These are phyloP conservation scores for Amanita thiersii DNA, from an alignment of 768 basidiomycete species.

Conservation along the genomic window DNA sequence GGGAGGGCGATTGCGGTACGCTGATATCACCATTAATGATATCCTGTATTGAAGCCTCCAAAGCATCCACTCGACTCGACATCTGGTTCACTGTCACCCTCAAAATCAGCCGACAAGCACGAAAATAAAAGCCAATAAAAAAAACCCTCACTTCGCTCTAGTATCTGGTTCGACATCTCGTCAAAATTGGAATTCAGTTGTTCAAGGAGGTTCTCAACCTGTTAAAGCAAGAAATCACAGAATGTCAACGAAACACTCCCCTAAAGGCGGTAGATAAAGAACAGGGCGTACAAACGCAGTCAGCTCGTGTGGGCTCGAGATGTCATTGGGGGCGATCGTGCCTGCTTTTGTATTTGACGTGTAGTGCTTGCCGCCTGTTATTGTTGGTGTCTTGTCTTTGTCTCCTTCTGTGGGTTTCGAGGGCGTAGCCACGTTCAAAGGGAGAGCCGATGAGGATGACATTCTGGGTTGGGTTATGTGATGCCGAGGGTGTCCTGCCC, in stretches of 20 bases:
- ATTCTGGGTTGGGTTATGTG: conserved; percentile 10
- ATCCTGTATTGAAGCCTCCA: conserved; percentile 88
- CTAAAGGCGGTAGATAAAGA: conserved; percentile 6
- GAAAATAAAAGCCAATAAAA: conserved; percentile 7
- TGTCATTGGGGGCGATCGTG: conserved; percentile 45
- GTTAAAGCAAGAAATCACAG: conserved; percentile 3
- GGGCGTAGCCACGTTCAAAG: conserved; percentile 58
- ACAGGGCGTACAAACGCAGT: conserved; percentile 91
- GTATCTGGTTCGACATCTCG: conserved; percentile 86
- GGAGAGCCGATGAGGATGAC: conserved; percentile 53
- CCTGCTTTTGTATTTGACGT: conserved; percentile 25
- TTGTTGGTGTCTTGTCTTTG: conserved; percentile 46
- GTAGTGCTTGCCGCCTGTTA: conserved; percentile 28
- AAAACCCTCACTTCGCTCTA: conserved; percentile 63
- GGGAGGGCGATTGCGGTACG: conserved; percentile 57
- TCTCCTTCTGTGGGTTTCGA: conserved; percentile 34
- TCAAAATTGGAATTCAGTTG: conserved; percentile 89
- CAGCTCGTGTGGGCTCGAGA: conserved; percentile 89
- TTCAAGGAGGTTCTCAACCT: conserved; percentile 86
- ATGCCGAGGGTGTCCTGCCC: neutral
- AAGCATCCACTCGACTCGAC: conserved; percentile 83
- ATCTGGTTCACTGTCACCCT: conserved; percentile 91
- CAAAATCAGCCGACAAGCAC: conserved; percentile 7
- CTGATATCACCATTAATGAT: conserved; percentile 75
- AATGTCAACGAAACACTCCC: conserved; percentile 6